These are phyloP conservation scores for Dioszegia aurantiaca DNA, from an alignment of 768 basidiomycete species.

Conservation along the genomic window DNA sequence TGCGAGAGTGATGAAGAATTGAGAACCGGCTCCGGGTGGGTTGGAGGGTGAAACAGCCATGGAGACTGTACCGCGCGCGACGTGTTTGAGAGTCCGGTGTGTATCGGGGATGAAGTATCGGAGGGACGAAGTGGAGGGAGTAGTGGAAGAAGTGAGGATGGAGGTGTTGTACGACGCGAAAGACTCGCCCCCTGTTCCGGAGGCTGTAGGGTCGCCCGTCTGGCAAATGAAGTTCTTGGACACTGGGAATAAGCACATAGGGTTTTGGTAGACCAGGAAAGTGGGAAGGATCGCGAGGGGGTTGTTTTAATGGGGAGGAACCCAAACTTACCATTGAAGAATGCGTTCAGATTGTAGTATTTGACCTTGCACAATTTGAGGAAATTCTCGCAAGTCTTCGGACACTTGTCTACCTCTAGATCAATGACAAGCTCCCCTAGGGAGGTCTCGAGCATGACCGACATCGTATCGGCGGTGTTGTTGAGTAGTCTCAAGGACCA, in stretches of 20 bases:
- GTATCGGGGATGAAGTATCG: constrained; percentile 88
- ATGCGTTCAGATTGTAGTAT: constrained; percentile 93
- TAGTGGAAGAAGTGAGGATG: constrained; percentile 17
- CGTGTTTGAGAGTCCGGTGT: constrained; percentile 67
- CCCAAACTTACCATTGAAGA: constrained; percentile 84
- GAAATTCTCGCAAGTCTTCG: constrained; percentile 90
- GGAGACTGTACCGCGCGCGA: constrained; percentile 79
- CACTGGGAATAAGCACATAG: constrained; percentile 57
- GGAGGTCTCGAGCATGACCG: constrained; percentile 93
- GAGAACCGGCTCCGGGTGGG: constrained; percentile 73
- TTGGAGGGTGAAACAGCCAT: constrained; percentile 87
- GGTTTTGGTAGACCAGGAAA: neutral
- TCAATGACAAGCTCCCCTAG: constrained; percentile 96
- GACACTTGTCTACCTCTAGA: constrained; percentile 84
- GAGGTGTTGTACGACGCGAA: constrained; percentile 68
- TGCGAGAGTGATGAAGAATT: constrained; percentile 92
- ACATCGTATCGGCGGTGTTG: too few species aligned
- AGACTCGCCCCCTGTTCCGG: constrained; percentile 88
- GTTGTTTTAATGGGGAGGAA: neutral
- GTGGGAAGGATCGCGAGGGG: neutral
- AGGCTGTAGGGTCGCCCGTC: constrained; percentile 91
- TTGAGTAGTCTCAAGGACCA: too few species aligned
- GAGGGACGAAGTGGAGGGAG: constrained; percentile 57
- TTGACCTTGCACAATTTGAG: constrained; percentile 96
- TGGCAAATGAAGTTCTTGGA: constrained; percentile 97